These are phyloP conservation scores for Coffea canephora DNA, from an alignment of 257 asterid genomes.

Conservation along the genomic window DNA sequence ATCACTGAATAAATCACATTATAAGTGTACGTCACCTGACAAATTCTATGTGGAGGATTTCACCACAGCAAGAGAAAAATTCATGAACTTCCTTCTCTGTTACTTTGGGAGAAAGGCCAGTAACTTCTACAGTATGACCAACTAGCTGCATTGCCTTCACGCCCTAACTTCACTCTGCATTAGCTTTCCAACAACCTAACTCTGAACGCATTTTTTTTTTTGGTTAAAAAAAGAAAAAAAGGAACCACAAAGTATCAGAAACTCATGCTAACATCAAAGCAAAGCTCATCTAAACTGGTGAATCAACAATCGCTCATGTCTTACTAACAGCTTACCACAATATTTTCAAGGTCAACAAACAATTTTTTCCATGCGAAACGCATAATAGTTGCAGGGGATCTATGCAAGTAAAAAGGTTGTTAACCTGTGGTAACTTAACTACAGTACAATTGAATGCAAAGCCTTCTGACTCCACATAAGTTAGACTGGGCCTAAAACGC, in stretches of 20 bases:
- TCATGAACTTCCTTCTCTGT: slow-evolving; percentile 44
- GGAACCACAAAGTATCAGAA: neutral
- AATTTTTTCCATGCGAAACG: too few relatives aligned
- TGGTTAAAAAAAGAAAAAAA: neutral
- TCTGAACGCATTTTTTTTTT: neutral
- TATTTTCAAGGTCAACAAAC: too few relatives aligned
- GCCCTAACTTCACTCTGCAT: neutral
- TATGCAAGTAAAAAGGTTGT: neutral
- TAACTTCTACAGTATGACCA: slow-evolving; percentile 48
- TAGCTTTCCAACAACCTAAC: slow-evolving; percentile 16
- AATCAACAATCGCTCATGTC: neutral
- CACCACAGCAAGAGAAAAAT: slow-evolving; percentile 63
- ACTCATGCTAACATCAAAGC: neutral
- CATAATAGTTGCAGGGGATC: neutral
- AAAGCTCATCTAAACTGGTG: neutral
- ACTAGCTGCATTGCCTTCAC: slow-evolving; percentile 31
- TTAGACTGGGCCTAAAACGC: too few relatives aligned
- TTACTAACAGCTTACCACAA: neutral
- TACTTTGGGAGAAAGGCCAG: slow-evolving; percentile 50
- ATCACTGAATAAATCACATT: neutral
- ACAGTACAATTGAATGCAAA: too few relatives aligned
- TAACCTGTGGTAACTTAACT: neutral
- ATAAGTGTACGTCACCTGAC: slow-evolving; percentile 31
- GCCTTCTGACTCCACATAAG: too few relatives aligned
- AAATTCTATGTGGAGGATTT: slow-evolving; percentile 39